Conservation (phyloP, 352 stramenopile species). For the Sclerospora graminicola region DNA sequence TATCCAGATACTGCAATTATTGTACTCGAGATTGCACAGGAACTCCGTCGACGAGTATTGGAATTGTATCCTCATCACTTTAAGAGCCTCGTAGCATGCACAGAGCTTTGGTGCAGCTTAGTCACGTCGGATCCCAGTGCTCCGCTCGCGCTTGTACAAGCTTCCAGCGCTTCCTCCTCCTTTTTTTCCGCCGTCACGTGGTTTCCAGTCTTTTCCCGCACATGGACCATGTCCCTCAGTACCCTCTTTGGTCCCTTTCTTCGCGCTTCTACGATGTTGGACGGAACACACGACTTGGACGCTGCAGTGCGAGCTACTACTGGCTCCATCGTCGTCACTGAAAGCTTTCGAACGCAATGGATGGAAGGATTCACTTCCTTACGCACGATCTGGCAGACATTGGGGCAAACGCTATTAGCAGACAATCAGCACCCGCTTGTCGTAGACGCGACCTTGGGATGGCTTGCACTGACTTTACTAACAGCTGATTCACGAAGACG, state of each 20-base stretch:
- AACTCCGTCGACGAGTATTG: conserved; percentile 34
- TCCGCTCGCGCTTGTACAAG: conserved; percentile 26
- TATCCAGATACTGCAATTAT: conserved; percentile 8
- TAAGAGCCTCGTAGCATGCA: conserved; percentile 24
- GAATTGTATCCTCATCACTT: conserved; percentile 48
- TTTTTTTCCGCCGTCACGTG: conserved; percentile 18
- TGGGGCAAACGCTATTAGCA: conserved; percentile 25
- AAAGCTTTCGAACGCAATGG: conserved; percentile 39
- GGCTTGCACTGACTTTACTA: conserved; percentile 36
- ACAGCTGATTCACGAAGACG: conserved; percentile 35
- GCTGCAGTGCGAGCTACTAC: conserved; percentile 16
- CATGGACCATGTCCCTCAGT: conserved; percentile 39
- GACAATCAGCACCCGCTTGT: conserved; percentile 36
- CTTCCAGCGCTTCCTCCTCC: conserved; percentile 8
- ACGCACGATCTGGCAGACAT: conserved; percentile 20
- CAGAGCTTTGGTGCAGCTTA: conserved; percentile 38
- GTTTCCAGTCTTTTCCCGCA: conserved; percentile 33
- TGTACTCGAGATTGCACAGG: conserved; percentile 29
- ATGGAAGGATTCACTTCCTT: conserved; percentile 28
- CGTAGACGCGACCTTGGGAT: conserved; percentile 47
- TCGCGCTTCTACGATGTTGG: conserved; percentile 51
- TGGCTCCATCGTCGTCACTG: conserved; percentile 9
- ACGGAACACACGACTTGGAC: conserved; percentile 44
- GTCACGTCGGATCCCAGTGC: conserved; percentile 21
- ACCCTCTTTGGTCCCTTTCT: conserved; percentile 59